Evolutionary conservation across 306 rosid genomes (phyloP).

Genomic region (Medicago arabica): DNA sequence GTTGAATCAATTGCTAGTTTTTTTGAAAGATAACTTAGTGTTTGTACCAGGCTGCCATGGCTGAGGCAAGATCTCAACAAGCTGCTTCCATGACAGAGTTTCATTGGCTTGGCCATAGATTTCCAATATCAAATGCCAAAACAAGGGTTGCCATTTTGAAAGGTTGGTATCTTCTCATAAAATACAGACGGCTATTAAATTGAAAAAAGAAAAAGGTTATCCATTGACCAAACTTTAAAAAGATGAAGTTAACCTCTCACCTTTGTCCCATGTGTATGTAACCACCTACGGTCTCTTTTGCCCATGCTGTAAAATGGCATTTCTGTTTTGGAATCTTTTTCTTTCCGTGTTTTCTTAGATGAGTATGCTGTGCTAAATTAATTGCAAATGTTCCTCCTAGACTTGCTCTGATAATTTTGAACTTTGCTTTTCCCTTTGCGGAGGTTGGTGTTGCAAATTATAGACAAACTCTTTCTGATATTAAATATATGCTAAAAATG

Average conservation of each 20-base stretch:
- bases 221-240: slow-evolving; percentile 14
- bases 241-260: slow-evolving; percentile 27
- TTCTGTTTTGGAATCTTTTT: slow-evolving; percentile 27
- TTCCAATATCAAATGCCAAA: slow-evolving; percentile 95
- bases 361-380: slow-evolving; percentile 11
- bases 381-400: slow-evolving; percentile 14
- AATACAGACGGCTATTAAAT: slow-evolving; percentile 10
- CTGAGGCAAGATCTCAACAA: slow-evolving; percentile 99
- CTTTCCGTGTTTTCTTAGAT: slow-evolving; percentile 5
- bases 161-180: slow-evolving; percentile 59
- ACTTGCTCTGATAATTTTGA: slow-evolving; percentile 34
- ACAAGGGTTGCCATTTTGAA: slow-evolving; percentile 92
- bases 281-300: slow-evolving; percentile 3
- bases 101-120: slow-evolving; percentile 92
- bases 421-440: background rate
- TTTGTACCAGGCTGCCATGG: slow-evolving; percentile 87
- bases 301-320: slow-evolving; percentile 14
- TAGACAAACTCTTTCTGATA: background rate
- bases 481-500: background rate
- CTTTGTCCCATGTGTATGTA: slow-evolving; percentile 15
- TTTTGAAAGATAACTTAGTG: slow-evolving; percentile 37
- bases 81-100: slow-evolving; percentile 99
- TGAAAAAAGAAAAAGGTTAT: background rate
- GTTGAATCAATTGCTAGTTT: slow-evolving; percentile 19
- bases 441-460: slow-evolving; percentile 12